Conservation (phyloP, 306 rosid genomes). For the Cicer pinnatifidum region DNA sequence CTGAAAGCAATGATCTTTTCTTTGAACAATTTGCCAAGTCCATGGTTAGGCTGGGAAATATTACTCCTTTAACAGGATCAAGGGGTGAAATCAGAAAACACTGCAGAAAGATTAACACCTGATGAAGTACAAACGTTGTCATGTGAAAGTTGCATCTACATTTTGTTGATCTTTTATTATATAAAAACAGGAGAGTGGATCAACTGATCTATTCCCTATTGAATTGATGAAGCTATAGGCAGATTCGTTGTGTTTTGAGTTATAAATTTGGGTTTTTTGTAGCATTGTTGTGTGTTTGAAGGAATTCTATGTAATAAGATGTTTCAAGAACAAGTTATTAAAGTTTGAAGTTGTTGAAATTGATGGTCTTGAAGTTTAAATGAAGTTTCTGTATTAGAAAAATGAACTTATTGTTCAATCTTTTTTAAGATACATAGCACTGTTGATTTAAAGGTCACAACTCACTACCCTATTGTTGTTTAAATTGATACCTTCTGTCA, state of each 20-base stretch:
- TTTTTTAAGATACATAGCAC: too few species aligned
- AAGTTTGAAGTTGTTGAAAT: slow-evolving; percentile 19
- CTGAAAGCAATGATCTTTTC: slow-evolving; percentile 61
- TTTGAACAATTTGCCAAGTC: slow-evolving; percentile 83
- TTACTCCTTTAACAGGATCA: slow-evolving; percentile 80
- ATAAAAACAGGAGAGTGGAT: neutral
- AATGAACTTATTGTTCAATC: too few species aligned
- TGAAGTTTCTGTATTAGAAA: neutral
- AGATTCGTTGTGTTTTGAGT: neutral
- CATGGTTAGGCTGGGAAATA: slow-evolving; percentile 91
- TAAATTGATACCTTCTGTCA: too few species aligned
- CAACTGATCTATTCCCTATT: neutral
- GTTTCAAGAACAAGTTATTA: neutral
- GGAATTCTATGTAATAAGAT: slow-evolving; percentile 33
- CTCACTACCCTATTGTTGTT: too few species aligned
- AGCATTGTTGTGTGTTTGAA: slow-evolving; percentile 23
- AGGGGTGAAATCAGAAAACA: slow-evolving; percentile 83
- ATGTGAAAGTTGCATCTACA: slow-evolving; percentile 1
- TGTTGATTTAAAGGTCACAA: too few species aligned
- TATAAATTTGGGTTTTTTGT: slow-evolving; percentile 6
- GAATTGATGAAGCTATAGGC: slow-evolving; percentile 18
- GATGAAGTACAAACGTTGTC: slow-evolving; percentile 10
- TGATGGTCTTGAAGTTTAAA: neutral
- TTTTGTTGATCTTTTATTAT: slow-evolving; percentile 34
- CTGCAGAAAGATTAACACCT: slow-evolving; percentile 74